These are phyloP conservation scores for Glebionis coronaria DNA, from an alignment of 129 eudicot species.

Conservation along the genomic window DNA sequence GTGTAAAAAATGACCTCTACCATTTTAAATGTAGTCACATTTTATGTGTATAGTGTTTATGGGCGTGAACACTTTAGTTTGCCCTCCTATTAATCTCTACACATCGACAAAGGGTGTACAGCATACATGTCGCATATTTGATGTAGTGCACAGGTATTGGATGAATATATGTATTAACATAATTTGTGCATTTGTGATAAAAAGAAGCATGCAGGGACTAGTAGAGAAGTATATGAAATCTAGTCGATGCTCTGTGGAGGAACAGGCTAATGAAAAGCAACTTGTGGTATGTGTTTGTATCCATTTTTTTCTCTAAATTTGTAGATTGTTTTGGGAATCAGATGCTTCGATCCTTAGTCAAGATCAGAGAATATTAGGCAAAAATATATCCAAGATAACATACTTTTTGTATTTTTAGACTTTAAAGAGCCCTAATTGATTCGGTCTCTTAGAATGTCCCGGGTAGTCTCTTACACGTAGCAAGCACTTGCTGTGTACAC, in stretches of 20 bases:
- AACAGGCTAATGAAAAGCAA: slow-evolving; percentile 52
- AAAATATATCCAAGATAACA: slow-evolving; percentile 18
- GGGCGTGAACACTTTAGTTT: no score
- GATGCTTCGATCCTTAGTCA: slow-evolving; percentile 27
- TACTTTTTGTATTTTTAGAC: slow-evolving; percentile 16
- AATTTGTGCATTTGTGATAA: slow-evolving; percentile 11
- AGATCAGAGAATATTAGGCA: slow-evolving; percentile 20
- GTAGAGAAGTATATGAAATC: slow-evolving; percentile 74
- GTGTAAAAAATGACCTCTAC: no score
- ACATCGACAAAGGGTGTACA: no score
- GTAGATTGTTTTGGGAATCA: slow-evolving; percentile 16
- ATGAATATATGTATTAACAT: slow-evolving; percentile 6
- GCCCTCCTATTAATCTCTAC: no score
- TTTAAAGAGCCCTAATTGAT: slow-evolving; percentile 23
- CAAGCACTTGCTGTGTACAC: slow-evolving; percentile 13
- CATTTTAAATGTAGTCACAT: no score
- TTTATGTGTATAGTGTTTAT: no score
- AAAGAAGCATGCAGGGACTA: slow-evolving; percentile 83
- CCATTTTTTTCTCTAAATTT: slow-evolving; percentile 6
- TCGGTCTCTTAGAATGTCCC: neutral
- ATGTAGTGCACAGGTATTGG: neutral
- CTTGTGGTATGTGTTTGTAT: slow-evolving; percentile 59
- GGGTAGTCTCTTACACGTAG: slow-evolving; percentile 19
- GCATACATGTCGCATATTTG: no score
- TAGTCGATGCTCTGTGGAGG: slow-evolving; percentile 35